phyloP scores from a whole-genome alignment of 2,329 filamentous ascomycete species.

The Beauveria sp. region DNA sequence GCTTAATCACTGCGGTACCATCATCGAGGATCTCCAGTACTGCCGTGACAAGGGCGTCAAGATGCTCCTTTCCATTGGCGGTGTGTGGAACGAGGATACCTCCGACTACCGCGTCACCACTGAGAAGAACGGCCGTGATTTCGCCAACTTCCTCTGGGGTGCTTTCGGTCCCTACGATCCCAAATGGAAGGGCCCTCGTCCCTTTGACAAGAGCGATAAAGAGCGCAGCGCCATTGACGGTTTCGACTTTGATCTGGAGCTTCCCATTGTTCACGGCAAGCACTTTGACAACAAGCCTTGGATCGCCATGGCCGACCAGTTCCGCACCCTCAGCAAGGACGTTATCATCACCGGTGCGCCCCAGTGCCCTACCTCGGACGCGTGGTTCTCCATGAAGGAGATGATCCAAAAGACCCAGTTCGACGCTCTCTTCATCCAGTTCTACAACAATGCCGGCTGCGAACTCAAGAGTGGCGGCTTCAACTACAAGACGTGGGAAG shows the following conservation, averaged over 20 bases:
- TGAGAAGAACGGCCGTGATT: conserved; percentile 24
- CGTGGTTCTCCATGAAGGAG: conserved; percentile 26
- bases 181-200: conserved; percentile 27
- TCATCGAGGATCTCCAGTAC: conserved; percentile 32
- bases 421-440: conserved; percentile 39
- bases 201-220: conserved; percentile 26
- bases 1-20: conserved; percentile 26
- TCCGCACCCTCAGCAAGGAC: conserved; percentile 25
- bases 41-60: conserved; percentile 36
- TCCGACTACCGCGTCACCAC: conserved; percentile 28
- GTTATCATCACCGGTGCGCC: conserved; percentile 37
- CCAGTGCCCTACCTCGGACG: conserved; percentile 30
- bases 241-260: conserved; percentile 37
- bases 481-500: conserved; percentile 37
- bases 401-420: conserved; percentile 34
- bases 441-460: conserved; percentile 40
- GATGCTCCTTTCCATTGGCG: conserved; percentile 34
- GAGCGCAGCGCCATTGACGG: conserved; percentile 29
- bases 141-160: conserved; percentile 31
- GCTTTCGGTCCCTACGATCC: conserved; percentile 31
- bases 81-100: conserved; percentile 18
- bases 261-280: conserved; percentile 21
- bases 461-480: conserved; percentile 28
- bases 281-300: conserved; percentile 24
- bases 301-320: conserved; percentile 30